These are phyloP conservation scores for Alternaria rosae DNA, from an alignment of 2,329 filamentous ascomycete genomes.

Conservation along the genomic window DNA sequence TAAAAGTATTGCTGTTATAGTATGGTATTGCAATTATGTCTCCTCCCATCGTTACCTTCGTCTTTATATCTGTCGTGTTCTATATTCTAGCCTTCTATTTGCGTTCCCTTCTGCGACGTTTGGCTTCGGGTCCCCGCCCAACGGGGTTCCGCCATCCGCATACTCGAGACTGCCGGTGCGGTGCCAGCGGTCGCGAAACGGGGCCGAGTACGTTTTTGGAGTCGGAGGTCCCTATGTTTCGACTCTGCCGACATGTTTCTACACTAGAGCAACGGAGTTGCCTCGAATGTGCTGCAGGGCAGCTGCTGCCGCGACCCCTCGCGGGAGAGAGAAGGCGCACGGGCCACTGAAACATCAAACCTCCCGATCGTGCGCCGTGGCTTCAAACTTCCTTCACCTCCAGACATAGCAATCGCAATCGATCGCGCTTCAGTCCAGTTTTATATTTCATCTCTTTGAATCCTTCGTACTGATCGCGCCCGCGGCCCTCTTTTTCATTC, in stretches of 20 bases:
- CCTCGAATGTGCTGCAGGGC: slow-evolving; percentile 2
- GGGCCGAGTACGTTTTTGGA: slow-evolving; percentile 35
- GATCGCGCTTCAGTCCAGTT: background rate
- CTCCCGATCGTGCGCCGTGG: slow-evolving; percentile 8
- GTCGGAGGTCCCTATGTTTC: slow-evolving; percentile 28
- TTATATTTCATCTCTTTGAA: no score
- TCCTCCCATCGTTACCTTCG: slow-evolving; percentile 8
- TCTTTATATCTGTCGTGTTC: slow-evolving; percentile 31
- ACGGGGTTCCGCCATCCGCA: slow-evolving; percentile 31
- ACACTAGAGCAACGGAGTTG: background rate
- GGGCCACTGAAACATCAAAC: background rate
- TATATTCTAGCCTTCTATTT: slow-evolving; percentile 13
- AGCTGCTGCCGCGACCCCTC: slow-evolving; percentile 17
- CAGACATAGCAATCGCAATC: background rate
- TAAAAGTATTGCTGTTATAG: background rate
- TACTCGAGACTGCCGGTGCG: slow-evolving; percentile 23
- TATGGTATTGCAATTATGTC: background rate
- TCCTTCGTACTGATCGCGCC: background rate
- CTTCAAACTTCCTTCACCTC: slow-evolving; percentile 1
- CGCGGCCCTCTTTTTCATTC: background rate
- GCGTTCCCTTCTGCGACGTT: slow-evolving; percentile 23
- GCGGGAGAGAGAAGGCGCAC: slow-evolving; percentile 15
- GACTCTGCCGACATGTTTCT: slow-evolving; percentile 3
- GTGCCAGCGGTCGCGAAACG: slow-evolving; percentile 27
- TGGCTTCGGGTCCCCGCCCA: slow-evolving; percentile 45